A percentile compares a stretch with the other conserved stretches of the same genome.
phyloP scores from a whole-genome alignment of 495 filamentous ascomycete genomes.

The Penicillium flavigenum region DNA sequence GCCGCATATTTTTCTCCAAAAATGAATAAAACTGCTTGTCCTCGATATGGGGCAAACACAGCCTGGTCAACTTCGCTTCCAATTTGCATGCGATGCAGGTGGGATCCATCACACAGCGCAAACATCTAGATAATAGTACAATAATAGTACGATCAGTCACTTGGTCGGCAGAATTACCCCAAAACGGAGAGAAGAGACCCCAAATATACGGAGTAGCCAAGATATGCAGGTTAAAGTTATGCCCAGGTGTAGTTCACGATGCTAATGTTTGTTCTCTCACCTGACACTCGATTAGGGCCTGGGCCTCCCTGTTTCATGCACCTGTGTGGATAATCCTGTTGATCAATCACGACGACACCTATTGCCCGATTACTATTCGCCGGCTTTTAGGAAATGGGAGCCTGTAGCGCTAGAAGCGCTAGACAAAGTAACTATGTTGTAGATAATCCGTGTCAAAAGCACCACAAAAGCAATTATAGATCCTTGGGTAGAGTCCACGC shows the following conservation, averaged over 20 bases:
- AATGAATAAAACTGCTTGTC: neutral
- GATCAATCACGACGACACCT: neutral
- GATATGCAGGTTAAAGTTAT: neutral
- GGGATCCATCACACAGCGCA: neutral
- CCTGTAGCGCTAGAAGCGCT: conserved; percentile 1
- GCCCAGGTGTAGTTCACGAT: neutral
- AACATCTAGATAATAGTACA: neutral
- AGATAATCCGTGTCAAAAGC: neutral
- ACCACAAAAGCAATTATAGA: conserved; percentile 1
- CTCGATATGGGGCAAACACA: neutral
- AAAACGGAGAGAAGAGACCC: neutral
- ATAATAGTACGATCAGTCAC: neutral
- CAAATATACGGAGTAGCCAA: neutral
- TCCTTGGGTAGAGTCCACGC: neutral
- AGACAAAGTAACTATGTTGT: neutral
- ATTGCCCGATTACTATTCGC: neutral
- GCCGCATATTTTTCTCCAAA: neutral
- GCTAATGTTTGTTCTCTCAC: neutral
- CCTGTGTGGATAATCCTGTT: neutral
- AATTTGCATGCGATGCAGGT: neutral
- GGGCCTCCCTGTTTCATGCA: neutral
- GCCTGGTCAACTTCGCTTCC: neutral
- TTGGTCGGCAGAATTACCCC: neutral
- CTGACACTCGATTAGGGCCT: neutral
- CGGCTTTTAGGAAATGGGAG: neutral